Conservation (phyloP, 768 basidiomycete genomes). For the Baorangia bicolor region DNA sequence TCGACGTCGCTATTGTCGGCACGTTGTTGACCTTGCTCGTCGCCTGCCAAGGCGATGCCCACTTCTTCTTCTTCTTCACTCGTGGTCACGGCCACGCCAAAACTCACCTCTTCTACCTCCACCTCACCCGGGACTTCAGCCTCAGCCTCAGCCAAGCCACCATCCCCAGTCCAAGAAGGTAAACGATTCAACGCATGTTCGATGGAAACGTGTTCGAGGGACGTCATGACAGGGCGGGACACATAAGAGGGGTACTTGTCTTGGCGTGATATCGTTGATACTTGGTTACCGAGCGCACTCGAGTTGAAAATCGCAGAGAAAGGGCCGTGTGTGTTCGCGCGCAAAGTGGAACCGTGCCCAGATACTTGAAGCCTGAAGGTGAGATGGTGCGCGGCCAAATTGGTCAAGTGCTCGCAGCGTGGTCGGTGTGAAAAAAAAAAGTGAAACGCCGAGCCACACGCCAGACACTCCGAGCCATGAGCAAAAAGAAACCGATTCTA, state of each 20-base stretch:
- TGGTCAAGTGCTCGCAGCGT: not conserved
- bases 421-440: not conserved
- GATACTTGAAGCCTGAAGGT: too few species aligned
- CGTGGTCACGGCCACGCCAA: slow-evolving; percentile 17
- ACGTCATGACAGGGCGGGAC: slow-evolving; percentile 23
- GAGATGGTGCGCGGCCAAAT: not conserved
- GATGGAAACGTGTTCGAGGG: slow-evolving; percentile 24
- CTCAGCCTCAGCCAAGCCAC: not conserved
- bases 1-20: not conserved
- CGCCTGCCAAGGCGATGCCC: not conserved
- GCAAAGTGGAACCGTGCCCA: not conserved
- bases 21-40: not conserved
- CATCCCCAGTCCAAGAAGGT: slow-evolving; percentile 1
- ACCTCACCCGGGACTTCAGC: not conserved
- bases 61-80: not conserved
- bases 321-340: not conserved
- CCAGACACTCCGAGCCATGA: not conserved
- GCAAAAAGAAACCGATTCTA: slow-evolving; percentile 13
- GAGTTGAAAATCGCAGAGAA: not conserved
- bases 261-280: not conserved
- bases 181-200: slow-evolving; percentile 9
- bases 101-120: slow-evolving; percentile 3
- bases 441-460: not conserved
- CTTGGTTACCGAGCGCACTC: not conserved
- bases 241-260: slow-evolving; percentile 16